These are phyloP conservation scores for Tubosaeta brunneosetosa DNA, from an alignment of 768 basidiomycete genomes.

Conservation along the genomic window DNA sequence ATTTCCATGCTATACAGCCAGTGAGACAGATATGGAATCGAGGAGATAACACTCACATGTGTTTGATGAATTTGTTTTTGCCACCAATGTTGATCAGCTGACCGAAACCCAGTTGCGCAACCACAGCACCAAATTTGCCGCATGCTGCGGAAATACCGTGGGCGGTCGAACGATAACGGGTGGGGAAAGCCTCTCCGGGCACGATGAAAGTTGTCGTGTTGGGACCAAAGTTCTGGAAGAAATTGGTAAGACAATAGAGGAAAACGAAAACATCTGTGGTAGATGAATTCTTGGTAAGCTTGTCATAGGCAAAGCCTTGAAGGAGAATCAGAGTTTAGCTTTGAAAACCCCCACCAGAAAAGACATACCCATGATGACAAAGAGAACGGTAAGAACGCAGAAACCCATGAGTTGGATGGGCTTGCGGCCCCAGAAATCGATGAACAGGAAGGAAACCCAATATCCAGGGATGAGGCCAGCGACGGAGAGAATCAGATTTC, in stretches of 20 bases:
- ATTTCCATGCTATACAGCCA: conserved; percentile 54
- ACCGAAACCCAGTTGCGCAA: conserved; percentile 75
- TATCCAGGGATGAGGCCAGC: conserved; percentile 85
- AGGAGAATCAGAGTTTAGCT: conserved; percentile 4
- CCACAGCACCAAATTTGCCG: conserved; percentile 80
- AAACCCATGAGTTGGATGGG: conserved; percentile 82
- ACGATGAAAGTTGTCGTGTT: conserved; percentile 78
- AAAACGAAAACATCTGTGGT: conserved; percentile 64
- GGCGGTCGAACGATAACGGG: conserved; percentile 80
- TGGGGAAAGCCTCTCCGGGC: conserved; percentile 83
- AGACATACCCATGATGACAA: conserved; percentile 61
- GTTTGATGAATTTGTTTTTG: conserved; percentile 52
- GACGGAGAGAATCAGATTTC: conserved; percentile 70
- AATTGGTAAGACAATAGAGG: conserved; percentile 82
- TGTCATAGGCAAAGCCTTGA: conserved; percentile 63
- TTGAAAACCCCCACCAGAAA: neutral
- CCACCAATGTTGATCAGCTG: conserved; percentile 68
- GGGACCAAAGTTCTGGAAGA: conserved; percentile 88
- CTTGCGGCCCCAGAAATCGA: conserved; percentile 79
- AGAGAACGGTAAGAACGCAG: conserved; percentile 57
- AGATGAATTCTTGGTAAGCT: conserved; percentile 40
- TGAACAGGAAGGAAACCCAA: conserved; percentile 49
- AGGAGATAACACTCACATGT: conserved; percentile 50
- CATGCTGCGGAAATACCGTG: conserved; percentile 82
- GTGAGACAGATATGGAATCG: neutral